phyloP scores from a whole-genome alignment of 352 stramenopile species.

The Elongisporangium anandrum region DNA sequence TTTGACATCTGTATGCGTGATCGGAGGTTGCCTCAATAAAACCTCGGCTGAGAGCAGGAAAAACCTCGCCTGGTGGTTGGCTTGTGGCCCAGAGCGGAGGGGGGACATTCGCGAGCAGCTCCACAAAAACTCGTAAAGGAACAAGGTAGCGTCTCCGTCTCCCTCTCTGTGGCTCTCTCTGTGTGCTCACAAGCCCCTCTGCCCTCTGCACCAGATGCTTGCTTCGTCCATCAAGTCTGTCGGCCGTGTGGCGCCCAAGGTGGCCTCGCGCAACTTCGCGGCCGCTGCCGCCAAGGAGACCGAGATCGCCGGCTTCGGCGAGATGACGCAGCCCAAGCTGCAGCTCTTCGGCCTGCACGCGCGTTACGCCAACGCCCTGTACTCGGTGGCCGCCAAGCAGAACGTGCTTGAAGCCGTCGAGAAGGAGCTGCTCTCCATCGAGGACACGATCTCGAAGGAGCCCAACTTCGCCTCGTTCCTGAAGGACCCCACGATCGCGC shows the following conservation, averaged over 20 bases:
- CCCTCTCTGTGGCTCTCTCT: not conserved
- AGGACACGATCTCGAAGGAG: slow-evolving; percentile 83
- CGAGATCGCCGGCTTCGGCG: slow-evolving; percentile 69
- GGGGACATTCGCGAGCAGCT: slow-evolving; percentile 1
- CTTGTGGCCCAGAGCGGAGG: slow-evolving; percentile 9
- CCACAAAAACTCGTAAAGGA: slow-evolving; percentile 9
- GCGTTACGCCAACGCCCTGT: slow-evolving; percentile 97
- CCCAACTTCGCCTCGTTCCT: slow-evolving; percentile 92
- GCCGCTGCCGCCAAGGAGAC: slow-evolving; percentile 42
- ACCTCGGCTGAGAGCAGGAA: not conserved
- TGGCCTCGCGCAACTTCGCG: slow-evolving; percentile 33
- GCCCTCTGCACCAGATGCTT: slow-evolving; percentile 35
- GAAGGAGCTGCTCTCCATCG: slow-evolving; percentile 85
- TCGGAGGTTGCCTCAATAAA: not conserved
- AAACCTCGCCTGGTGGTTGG: slow-evolving; percentile 5
- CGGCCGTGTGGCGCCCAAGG: slow-evolving; percentile 34
- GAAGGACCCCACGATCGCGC: slow-evolving; percentile 95
- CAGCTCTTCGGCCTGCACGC: slow-evolving; percentile 96
- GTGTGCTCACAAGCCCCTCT: not conserved
- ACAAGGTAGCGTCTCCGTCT: slow-evolving; percentile 7
- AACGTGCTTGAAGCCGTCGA: slow-evolving; percentile 79
- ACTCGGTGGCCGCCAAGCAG: slow-evolving; percentile 92
- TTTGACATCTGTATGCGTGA: not conserved
- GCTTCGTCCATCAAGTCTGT: slow-evolving; percentile 66
- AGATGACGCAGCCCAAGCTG: slow-evolving; percentile 88